Conservation (phyloP, 306 rosid species). For the Pyrus betulifolia region DNA sequence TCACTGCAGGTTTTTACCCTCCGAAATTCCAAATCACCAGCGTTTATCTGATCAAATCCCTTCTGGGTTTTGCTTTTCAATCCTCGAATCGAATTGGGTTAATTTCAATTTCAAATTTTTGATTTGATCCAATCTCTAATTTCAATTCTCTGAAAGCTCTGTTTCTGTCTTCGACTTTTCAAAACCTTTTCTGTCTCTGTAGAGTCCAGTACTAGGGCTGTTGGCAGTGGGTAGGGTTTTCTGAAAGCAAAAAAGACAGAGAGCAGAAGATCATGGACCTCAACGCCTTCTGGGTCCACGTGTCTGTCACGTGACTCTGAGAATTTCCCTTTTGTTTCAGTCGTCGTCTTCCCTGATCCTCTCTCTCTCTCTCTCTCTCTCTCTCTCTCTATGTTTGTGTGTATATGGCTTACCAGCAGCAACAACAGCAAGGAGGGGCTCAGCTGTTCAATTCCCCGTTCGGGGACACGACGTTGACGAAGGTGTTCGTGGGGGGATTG, state of each 20-base stretch:
- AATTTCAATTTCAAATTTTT: background rate
- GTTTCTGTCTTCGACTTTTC: background rate
- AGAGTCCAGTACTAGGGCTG: background rate
- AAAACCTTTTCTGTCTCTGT: background rate
- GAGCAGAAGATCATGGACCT: background rate
- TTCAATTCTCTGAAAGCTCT: background rate
- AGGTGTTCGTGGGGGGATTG: conserved; percentile 34
- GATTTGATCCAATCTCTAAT: background rate
- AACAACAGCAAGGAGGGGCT: background rate
- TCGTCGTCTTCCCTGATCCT: background rate
- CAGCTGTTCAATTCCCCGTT: conserved; percentile 16
- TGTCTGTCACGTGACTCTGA: background rate
- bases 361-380: background rate
- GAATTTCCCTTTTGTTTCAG: background rate
- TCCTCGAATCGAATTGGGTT: background rate
- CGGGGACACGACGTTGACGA: conserved; percentile 30
- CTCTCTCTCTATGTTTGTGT: background rate
- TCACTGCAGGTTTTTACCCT: background rate
- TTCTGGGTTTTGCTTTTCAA: background rate
- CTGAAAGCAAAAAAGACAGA: background rate
- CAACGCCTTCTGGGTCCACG: background rate
- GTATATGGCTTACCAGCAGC: conserved; percentile 14
- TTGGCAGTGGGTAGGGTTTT: background rate
- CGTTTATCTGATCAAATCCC: background rate
- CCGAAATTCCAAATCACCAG: background rate